Conservation (phyloP, 768 basidiomycete species). For the Rhodotorula sphaerocarpa region DNA sequence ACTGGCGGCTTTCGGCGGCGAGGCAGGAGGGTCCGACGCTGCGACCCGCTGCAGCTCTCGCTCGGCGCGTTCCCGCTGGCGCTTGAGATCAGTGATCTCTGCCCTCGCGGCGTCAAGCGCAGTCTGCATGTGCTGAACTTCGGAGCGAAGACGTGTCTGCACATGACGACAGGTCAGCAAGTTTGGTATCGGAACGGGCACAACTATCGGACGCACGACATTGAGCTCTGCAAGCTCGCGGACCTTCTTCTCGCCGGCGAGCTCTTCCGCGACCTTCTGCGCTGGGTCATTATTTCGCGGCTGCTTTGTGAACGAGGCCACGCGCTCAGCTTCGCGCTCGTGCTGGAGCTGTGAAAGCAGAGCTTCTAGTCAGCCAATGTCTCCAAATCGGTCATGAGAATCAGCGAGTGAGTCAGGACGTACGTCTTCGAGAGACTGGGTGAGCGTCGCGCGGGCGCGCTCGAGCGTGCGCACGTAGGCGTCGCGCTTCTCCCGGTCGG, state of each 20-base stretch:
- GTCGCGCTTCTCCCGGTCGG: constrained; percentile 27
- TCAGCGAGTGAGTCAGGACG: neutral
- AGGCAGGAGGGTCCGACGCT: constrained; percentile 16
- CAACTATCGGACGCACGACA: constrained; percentile 11
- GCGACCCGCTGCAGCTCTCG: constrained; percentile 27
- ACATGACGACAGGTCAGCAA: neutral
- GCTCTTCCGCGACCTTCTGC: constrained; percentile 17
- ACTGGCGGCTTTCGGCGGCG: constrained; percentile 6
- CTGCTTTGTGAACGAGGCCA: constrained; percentile 8
- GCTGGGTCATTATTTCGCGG: constrained; percentile 6
- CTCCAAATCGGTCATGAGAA: too few relatives aligned
- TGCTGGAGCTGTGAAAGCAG: constrained; percentile 16
- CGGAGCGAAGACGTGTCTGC: constrained; percentile 26
- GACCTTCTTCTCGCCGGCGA: constrained; percentile 34
- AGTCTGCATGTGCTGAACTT: constrained; percentile 20
- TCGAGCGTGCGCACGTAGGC: constrained; percentile 31
- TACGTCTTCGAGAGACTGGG: constrained; percentile 29
- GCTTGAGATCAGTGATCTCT: constrained; percentile 20
- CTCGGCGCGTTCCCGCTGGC: constrained; percentile 2
- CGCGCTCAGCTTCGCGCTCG: constrained; percentile 29
- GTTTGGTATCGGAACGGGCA: neutral
- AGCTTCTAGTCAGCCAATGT: neutral
- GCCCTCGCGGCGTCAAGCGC: constrained; percentile 4
- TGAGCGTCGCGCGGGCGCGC: constrained; percentile 12
- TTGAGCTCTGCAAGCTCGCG: constrained; percentile 39